Base-by-base conservation (phyloP, 352 stramenopile genomes). In the Phytophthora cactorum region DNA sequence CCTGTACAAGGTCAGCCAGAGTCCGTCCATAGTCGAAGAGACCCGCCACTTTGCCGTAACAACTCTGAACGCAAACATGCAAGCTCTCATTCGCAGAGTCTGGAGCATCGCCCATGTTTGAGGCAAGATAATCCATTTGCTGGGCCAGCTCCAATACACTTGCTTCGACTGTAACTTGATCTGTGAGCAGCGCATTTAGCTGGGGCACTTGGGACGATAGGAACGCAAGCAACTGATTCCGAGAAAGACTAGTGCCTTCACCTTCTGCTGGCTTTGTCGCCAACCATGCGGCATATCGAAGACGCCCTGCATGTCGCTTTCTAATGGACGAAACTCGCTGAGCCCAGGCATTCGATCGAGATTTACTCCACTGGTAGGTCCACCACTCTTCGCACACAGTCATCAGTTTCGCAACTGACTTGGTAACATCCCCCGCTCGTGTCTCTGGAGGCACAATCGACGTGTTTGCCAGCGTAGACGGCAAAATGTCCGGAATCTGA, bases 1-100 rank as follows among this genome's bases (percentile, higher is more conserved):
- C 80, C 38, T 89, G 75, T 22, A 89, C 78, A 52, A 89, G 72
- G 55, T 89, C 79, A 2, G 59, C 68, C 17, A 88, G 38, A 43
- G 70, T 61, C n/a, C 62, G 78, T 6, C 63, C 59, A 51, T 78
- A 78, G 3, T 78, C 75, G 29, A 86, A 83, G 5, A 88, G 55
- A 25, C 59, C 61, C 9, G 52, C 63, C 25, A 80, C 46, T 28
- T 75, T 75, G 9, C 61, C 51, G 47, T 83, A 88, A 27, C 65
- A 83, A 5, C 3, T 56, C 52, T 87, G 78, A 9, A 89, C 47
- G 10, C 28, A 66, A 15, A 52, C 59, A 34, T 84, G 73, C 28
- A 84, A 70, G 27, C 29, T 74, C 5, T 59, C 64, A 22, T 72
- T 57, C 1, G 52, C 12, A 51, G 31, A 32, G 12, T 51, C 25